phyloP scores from a whole-genome alignment of 2,329 filamentous ascomycete species.

The Sporothrix protearum region DNA sequence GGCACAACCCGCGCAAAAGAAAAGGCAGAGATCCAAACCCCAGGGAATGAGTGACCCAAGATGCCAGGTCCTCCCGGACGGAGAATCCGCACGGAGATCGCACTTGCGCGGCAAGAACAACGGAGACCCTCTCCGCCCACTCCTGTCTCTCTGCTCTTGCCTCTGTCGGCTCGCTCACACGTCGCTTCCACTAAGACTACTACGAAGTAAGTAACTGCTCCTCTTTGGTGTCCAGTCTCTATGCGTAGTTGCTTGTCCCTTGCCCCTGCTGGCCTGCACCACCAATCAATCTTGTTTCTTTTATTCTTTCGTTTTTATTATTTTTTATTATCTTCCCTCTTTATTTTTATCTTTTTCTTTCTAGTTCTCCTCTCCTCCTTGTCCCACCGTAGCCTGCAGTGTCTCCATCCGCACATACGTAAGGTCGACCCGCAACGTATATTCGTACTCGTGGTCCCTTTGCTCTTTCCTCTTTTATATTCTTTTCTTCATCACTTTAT shows the following conservation, averaged over 20 bases:
- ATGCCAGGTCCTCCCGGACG: neutral
- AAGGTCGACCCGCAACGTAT: slow-evolving; percentile 12
- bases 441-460: neutral
- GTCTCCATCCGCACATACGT: slow-evolving; percentile 8
- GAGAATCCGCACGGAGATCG: neutral
- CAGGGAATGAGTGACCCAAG: neutral
- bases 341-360: too few species aligned
- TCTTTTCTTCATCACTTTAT: slow-evolving; percentile 17
- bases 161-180: neutral
- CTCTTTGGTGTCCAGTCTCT: neutral
- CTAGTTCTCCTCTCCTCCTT: neutral
- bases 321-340: too few species aligned
- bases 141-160: neutral
- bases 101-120: neutral
- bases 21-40: neutral
- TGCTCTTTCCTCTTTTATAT: neutral
- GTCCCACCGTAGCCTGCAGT: slow-evolving; percentile 4
- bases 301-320: neutral
- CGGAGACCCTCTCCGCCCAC: neutral
- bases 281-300: neutral
- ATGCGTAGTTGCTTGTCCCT: neutral
- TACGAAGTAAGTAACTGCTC: neutral
- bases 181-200: neutral
- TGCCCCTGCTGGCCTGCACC: neutral
- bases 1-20: neutral